A percentile compares a stretch with the other conserved stretches of the same genome.
These are phyloP conservation scores for Corchorus capsularis DNA, from an alignment of 345 rosid genomes.

Conservation along the genomic window DNA sequence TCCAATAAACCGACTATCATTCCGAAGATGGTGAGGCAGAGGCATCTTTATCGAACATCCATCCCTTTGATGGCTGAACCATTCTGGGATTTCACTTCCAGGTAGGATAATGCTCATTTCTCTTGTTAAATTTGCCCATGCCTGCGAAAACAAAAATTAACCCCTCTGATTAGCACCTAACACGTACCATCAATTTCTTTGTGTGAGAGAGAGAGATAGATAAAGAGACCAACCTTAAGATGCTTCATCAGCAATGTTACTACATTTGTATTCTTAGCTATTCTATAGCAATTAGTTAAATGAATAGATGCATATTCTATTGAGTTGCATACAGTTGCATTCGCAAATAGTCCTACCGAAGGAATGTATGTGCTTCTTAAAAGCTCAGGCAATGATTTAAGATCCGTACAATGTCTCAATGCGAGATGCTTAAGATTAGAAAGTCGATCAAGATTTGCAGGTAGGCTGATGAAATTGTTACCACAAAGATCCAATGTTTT, in stretches of 20 bases:
- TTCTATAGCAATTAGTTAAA: neutral
- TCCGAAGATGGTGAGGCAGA: neutral
- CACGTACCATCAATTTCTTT: neutral
- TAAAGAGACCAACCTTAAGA: neutral
- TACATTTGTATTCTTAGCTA: neutral
- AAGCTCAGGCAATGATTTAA: slow-evolving; percentile 39
- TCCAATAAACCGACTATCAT: neutral
- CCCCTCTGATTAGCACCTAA: neutral
- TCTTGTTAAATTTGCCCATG: too few relatives aligned
- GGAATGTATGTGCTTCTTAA: neutral
- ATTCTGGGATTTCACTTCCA: slow-evolving; percentile 4
- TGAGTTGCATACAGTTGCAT: neutral
- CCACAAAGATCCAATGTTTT: slow-evolving; percentile 23
- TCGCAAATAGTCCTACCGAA: neutral
- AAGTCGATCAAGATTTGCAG: slow-evolving; percentile 32
- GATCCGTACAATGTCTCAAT: slow-evolving; percentile 32
- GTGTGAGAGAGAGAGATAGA: neutral
- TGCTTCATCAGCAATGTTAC: neutral
- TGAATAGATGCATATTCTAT: too few relatives aligned
- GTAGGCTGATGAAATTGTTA: slow-evolving; percentile 24
- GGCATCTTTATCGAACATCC: neutral
- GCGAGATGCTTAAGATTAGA: slow-evolving; percentile 16
- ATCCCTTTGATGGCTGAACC: neutral
- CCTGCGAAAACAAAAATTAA: neutral
- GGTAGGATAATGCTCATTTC: neutral